These are phyloP conservation scores for Mallotus japonicus DNA, from an alignment of 441 rosid genomes.

Conservation along the genomic window DNA sequence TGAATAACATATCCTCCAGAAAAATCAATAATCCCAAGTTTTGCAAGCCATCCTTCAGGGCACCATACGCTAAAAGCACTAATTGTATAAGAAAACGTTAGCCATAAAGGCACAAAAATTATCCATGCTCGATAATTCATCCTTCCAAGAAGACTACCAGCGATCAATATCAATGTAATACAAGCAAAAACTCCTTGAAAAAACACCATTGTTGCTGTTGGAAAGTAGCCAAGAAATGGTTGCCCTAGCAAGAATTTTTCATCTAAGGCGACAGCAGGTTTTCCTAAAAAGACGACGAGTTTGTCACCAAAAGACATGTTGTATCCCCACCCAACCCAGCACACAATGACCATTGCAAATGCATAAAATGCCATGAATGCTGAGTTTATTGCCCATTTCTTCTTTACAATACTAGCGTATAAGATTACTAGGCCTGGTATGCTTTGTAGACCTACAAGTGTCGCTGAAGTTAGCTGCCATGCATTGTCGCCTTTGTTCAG, in stretches of 20 bases:
- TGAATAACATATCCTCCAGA: conserved; percentile 66
- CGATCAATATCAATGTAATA: conserved; percentile 53
- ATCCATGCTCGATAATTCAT: conserved; percentile 61
- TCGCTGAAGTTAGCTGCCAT: conserved; percentile 67
- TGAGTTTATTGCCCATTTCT: conserved; percentile 60
- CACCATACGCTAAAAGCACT: conserved; percentile 54
- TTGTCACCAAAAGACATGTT: conserved; percentile 48
- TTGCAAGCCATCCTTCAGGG: conserved; percentile 44
- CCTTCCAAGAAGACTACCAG: conserved; percentile 50
- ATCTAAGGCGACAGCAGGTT: conserved; percentile 40
- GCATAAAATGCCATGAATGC: conserved; percentile 66
- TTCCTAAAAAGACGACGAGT: conserved; percentile 37
- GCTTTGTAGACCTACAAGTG: conserved; percentile 52
- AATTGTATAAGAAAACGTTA: conserved; percentile 47
- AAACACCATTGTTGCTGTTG: conserved; percentile 45
- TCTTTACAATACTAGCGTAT: conserved; percentile 51
- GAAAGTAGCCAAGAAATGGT: conserved; percentile 32
- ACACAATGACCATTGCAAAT: conserved; percentile 43
- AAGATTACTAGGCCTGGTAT: conserved; percentile 60
- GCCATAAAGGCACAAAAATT: conserved; percentile 60
- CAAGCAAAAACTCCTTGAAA: conserved; percentile 54
- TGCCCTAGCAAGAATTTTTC: conserved; percentile 29
- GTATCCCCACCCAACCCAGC: conserved; percentile 60
- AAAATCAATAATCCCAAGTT: conserved; percentile 46
- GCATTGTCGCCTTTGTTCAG: conserved; percentile 58